These are phyloP conservation scores for Trichomonas vaginalis DNA, from an alignment of 208 protist genomes.

Conservation along the genomic window DNA sequence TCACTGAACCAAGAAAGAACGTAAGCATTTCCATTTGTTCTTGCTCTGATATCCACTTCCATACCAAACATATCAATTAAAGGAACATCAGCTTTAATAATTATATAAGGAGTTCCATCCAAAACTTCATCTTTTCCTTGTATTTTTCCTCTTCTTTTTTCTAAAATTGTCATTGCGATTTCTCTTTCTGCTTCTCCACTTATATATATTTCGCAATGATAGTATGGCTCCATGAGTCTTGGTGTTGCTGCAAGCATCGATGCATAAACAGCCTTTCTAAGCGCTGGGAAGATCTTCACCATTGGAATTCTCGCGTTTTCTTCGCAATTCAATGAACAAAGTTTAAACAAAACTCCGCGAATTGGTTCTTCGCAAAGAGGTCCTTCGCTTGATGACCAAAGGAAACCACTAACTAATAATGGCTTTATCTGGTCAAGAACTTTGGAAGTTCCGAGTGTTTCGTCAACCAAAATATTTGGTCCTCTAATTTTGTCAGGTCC, in stretches of 20 bases:
- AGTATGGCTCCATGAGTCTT: constrained; percentile 91
- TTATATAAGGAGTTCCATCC: constrained; percentile 78
- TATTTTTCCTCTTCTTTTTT: constrained; percentile 67
- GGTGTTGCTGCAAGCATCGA: constrained; percentile 76
- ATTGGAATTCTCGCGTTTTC: not conserved
- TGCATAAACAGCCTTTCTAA: constrained; percentile 69
- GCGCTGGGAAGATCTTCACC: constrained; percentile 53
- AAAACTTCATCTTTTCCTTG: constrained; percentile 59
- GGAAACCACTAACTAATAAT: constrained; percentile 46
- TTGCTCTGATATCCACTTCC: constrained; percentile 84
- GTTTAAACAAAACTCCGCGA: constrained; percentile 60
- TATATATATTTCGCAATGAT: constrained; percentile 69
- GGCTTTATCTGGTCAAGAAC: not conserved
- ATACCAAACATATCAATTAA: constrained; percentile 96
- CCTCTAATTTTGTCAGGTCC: constrained; percentile 52
- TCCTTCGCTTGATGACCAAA: constrained; percentile 71
- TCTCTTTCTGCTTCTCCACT: constrained; percentile 57
- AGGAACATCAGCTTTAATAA: constrained; percentile 70
- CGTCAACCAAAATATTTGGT: constrained; percentile 83
- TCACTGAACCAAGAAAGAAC: constrained; percentile 73
- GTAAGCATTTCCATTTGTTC: constrained; percentile 65
- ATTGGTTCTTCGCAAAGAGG: constrained; percentile 88
- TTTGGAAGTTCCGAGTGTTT: constrained; percentile 56
- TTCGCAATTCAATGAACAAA: not conserved
- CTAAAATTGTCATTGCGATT: constrained; percentile 44